These are phyloP conservation scores for Penicillium paradoxum DNA, from an alignment of 495 filamentous ascomycete species.

Conservation along the genomic window DNA sequence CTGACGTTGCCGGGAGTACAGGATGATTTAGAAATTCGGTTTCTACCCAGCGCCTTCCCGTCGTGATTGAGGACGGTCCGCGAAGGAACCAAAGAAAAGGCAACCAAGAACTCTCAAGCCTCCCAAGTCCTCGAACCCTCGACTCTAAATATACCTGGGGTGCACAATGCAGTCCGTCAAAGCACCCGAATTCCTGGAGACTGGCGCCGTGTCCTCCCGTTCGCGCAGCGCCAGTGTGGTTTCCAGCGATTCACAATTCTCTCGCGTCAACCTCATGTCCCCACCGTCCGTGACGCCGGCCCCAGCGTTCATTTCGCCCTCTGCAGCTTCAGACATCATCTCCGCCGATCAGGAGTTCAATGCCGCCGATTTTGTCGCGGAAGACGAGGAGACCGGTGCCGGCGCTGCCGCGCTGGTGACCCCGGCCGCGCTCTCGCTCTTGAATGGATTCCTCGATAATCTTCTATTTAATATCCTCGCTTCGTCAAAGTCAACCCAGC, in stretches of 20 bases:
- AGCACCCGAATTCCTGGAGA: conserved; percentile 35
- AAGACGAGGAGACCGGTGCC: conserved; percentile 57
- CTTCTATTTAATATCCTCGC: conserved; percentile 83
- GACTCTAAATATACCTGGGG: conserved; percentile 3
- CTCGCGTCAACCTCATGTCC: conserved; percentile 46
- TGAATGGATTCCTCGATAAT: conserved; percentile 94
- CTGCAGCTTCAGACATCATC: conserved; percentile 87
- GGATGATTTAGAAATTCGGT: conserved; percentile 31
- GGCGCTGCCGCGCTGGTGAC: conserved; percentile 61
- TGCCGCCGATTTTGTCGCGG: conserved; percentile 58
- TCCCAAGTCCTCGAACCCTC: background rate
- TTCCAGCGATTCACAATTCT: conserved; percentile 41
- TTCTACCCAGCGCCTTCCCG: conserved; percentile 18
- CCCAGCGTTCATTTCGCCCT: conserved; percentile 82
- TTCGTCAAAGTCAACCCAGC: conserved; percentile 72
- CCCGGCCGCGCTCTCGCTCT: conserved; percentile 64
- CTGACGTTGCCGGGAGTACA: conserved; percentile 22
- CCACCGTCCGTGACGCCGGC: conserved; percentile 71
- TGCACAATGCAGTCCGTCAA: conserved; percentile 31
- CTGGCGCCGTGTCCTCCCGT: conserved; percentile 32
- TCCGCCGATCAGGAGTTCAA: conserved; percentile 79
- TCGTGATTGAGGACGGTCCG: conserved; percentile 16
- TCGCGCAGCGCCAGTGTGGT: conserved; percentile 40
- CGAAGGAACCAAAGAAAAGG: conserved; percentile 4
- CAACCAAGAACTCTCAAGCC: background rate